Evolutionary conservation across 805 yeast species (phyloP), one percentile per base, ranked within the genome.

Genomic region (Diddensiella caesifluorescens): DNA sequence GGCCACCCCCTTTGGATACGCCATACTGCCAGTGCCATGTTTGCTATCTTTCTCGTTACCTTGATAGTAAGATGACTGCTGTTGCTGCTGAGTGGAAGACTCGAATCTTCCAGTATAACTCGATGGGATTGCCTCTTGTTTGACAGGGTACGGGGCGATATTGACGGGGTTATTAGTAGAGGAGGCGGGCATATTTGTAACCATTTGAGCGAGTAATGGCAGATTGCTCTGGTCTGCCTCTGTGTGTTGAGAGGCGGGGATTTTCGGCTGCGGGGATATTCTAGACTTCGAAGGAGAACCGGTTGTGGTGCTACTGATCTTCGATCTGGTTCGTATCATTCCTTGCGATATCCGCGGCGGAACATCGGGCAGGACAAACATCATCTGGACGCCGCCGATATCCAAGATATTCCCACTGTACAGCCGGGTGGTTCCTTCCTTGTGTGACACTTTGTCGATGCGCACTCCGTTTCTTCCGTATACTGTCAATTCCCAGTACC

Each of bases 341-440:
- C 47, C 44, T 16, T 55, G 59, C 4, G 83, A 74, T 5, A 89
- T 71, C 25, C 64, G 66, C 2, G 96, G 95, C 9, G 78, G 77
- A 3, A 85, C 79, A 60, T 89, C 97, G 1, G 99, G 99, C 51
- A 92, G 69, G 28, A 92, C 92, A 59, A 92, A 92, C 95, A 92
- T 90, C 97, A 92, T 92, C 64, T 92, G 97, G 7, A 95, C 88
- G 4, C 97, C 97, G 13, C 97, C 97, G 35, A 92, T 80, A 55
- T 92, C 99, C 44, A 92, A 64, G 13, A 92, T 78, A 31, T 90
- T 84, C n/a, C 98, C 98, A 1, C 94, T 81, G 39, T 74, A 73
- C 42, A 92, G 71, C 9, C 79, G 46, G 23, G 53, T 64, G 2
- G 73, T 70, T 9, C 59, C 54, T 6, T 67, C 69, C 21, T 62